Base-by-base conservation (phyloP, 495 filamentous ascomycete species). In the Pyrenula massariospora region DNA sequence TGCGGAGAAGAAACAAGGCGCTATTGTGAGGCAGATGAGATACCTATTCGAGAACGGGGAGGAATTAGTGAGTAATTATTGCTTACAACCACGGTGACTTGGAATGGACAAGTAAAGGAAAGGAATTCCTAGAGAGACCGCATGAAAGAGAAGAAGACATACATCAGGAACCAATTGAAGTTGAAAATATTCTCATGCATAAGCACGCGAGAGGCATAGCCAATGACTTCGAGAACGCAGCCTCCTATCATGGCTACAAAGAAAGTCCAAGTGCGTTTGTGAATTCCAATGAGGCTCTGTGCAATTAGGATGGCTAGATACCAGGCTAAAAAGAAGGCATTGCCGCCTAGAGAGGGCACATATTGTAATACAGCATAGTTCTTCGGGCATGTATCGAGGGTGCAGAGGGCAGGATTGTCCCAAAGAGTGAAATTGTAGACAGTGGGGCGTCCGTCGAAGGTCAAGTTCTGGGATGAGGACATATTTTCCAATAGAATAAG, bases 1-100 rank as follows among this genome's bases (percentile, higher is more conserved):
- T 12, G 78, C 81, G 25, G 73, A 70, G 57, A 83, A 65, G 62
- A 84, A 78, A 55, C 79, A 78, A 10, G 79, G 79, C 2, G 69
- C 77, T 57, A 82, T 75, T 8, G 78, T 82, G 10, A 82, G 67
- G 50, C 60, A 64, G 60, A 84, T 72, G 24, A 81, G 65, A 56
- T 78, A 75, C 47, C 70, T 75, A 50, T 31, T 24, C 20, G 22
- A 49, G 56, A 58, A 56, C 56, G n/a, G n/a, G n/a, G n/a, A n/a
- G n/a, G n/a, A n/a, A 23, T 36, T 55, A 48, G 21, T 22, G 48
- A 15, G 49, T 52, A 59, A 20, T 54, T 50, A 50, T 19, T 11
- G 42, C 19, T 48, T 11, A 19, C 42, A 48, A 11, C 42, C 11
- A 48, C 42, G 19, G 19, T 19, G 19, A 48, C 42, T 19, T 11